Base-by-base conservation (phyloP, 257 asterid species). In the Solanum virginianum region DNA sequence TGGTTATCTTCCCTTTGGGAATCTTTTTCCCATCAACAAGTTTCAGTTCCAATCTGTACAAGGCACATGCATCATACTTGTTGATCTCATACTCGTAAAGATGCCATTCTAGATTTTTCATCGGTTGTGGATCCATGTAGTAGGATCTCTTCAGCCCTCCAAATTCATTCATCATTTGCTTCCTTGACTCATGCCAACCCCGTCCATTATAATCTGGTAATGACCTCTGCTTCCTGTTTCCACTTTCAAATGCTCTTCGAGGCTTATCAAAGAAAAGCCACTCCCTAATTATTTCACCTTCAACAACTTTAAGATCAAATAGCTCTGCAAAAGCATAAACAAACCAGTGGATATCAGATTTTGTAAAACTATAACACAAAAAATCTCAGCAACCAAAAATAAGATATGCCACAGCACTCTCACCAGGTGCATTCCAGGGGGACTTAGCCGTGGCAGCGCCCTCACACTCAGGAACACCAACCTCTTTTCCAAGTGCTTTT, bases 261-360 rank as follows among this genome's bases (percentile, higher is more conserved):
- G 99, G 98, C 89, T 95, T 97, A 84, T 97, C 99, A 88, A 97
- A 97, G 88, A 97, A 97, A n/a, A 97, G 94, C 99, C 99, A 97
- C 88, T 97, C 99, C 86, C 99, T 91, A 72, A 95, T 92, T 32
- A 92, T 90, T 90, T 97, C 99, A 47, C 94, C 97, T 24, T 95
- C 97, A 83, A 94, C 83, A 79, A 94, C 95, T 4, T 86, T 85
- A 36, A 94, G 93, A 90, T 97, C 95, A 89, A 97, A 97, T 79
- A 97, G 96, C 90, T 94, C 99, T 96, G 98, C 84, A 41, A 80
- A 83, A 85, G 39, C 22, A 55, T 13, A 82, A 81, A 36, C 80
- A 57, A 53, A 70, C 57, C 81, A 54, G 43, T 7, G 3, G 45
- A 69, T 68, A 70, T 84, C 39, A 65, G 69, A 84, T n/a, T 70